phyloP scores from a whole-genome alignment of 2,329 filamentous ascomycete genomes.

The Ceratocystiopsis sp. region DNA sequence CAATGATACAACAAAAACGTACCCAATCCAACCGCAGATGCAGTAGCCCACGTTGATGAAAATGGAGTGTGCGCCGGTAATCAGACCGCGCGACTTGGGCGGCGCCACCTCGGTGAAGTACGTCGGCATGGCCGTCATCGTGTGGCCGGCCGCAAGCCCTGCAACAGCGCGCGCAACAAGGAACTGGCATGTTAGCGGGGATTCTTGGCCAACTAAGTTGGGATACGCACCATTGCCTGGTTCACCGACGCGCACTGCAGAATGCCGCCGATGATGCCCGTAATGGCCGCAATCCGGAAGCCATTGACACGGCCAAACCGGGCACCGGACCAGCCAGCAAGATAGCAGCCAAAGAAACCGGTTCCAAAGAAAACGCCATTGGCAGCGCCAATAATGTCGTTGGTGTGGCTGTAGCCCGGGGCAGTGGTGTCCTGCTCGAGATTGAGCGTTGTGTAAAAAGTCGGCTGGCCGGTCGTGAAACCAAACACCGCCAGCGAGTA shows the following conservation, averaged over 20 bases:
- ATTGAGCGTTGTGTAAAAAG: not conserved
- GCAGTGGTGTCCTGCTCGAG: not conserved
- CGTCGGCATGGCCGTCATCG: slow-evolving; percentile 1
- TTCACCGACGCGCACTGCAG: not conserved
- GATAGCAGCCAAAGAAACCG: slow-evolving; percentile 1
- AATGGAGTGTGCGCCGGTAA: slow-evolving; percentile 2
- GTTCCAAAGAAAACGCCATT: slow-evolving; percentile 2
- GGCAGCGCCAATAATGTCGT: not conserved
- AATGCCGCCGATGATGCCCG: not conserved
- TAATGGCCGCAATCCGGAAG: not conserved
- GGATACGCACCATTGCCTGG: not conserved
- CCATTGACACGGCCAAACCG: not conserved
- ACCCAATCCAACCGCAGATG: slow-evolving; percentile 2
- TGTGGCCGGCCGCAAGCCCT: not conserved
- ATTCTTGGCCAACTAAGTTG: too few species aligned
- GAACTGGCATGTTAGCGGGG: not conserved
- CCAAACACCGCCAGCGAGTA: slow-evolving; percentile 1
- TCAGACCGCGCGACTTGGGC: slow-evolving; percentile 2
- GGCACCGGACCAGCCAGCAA: not conserved
- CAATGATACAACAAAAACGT: not conserved
- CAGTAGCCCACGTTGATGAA: slow-evolving; percentile 4
- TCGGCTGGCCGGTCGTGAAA: slow-evolving; percentile 1
- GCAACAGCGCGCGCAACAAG: not conserved
- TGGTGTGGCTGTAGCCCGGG: not conserved
- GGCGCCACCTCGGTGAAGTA: slow-evolving; percentile 1